phyloP scores from a whole-genome alignment of 1,284 basidiomycete species.

The Naganishia sp. region DNA sequence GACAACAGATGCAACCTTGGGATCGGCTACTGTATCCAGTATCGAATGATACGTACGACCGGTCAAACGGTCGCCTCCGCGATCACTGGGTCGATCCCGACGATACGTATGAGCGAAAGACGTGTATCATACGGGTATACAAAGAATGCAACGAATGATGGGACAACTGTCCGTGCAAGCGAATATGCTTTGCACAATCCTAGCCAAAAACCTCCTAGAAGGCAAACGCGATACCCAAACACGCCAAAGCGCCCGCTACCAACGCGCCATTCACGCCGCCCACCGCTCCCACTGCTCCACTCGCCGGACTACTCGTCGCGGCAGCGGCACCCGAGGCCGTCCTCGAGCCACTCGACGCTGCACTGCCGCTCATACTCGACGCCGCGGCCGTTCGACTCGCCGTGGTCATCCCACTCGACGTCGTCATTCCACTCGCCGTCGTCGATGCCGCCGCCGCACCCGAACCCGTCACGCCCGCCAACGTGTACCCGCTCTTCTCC shows the following conservation, averaged over 20 bases:
- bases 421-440: conserved; percentile 27
- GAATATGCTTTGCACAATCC: not conserved
- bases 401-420: conserved; percentile 13
- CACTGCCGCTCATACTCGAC: not conserved
- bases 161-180: not conserved
- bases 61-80: no score
- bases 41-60: no score
- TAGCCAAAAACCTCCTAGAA: not conserved
- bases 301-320: not conserved
- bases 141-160: not conserved
- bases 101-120: no score
- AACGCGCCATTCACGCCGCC: conserved; percentile 1
- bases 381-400: conserved; percentile 1
- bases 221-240: conserved; percentile 12
- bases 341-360: not conserved
- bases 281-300: conserved; percentile 4
- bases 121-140: not conserved
- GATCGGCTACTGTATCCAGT: no score
- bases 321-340: conserved; percentile 3
- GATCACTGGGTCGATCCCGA: no score
- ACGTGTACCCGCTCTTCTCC: conserved; percentile 50
- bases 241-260: conserved; percentile 15
- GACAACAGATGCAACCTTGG: no score
- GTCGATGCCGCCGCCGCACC: conserved; percentile 24
- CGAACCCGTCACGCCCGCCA: conserved; percentile 37